Base-by-base conservation (phyloP, 139 green algal genomes). In the Chlorella sp. region DNA sequence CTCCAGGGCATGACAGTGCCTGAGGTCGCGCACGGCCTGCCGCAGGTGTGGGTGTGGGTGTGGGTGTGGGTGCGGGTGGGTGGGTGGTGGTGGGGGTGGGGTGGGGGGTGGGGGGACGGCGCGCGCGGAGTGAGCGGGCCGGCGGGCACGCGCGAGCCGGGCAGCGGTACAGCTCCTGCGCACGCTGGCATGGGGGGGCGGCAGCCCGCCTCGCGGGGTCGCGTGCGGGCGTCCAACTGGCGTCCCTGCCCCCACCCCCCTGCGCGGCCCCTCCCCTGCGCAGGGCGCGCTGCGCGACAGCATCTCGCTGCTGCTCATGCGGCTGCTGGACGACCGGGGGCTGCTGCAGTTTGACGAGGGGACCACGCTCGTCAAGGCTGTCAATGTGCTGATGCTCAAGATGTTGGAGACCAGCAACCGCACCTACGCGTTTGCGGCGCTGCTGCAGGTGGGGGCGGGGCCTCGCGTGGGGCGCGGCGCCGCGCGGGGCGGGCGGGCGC, bases 351-450 rank as follows among this genome's bases (percentile, higher is more conserved):
- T 89, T 42, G 77, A 84, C 31, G 86, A 91, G 35, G 87, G 83
- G n/a, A 38, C 46, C 45, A 81, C 87, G 9, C 77, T 95, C 38
- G 74, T 95, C 40, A 90, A 90, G 50, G 95, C 94, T 1, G 82
- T 98, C 40, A 98, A 98, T 85, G 88, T 98, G 67, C 86, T 98
- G 23, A 96, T 98, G 89, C 87, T 97, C 58, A 94, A 94, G 79
- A 86, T 97, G 5, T 79, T 98, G 69, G 95, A 98, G 76, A 86
- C 95, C 81, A 85, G 67, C 50, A 89, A 92, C 84, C 77, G 90
- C 72, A 90, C 87, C 25, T 86, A 85, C 74, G 76, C 86, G 36
- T 97, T 98, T 78, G 71, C 78, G 23, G 90, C 84, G 17, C 83
- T 98, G 70, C 84, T 98, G 48, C n/a, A n/a, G n/a, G n/a, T n/a